Base-by-base conservation (phyloP, 495 filamentous ascomycete species). In the Hypoxylon fuscum region DNA sequence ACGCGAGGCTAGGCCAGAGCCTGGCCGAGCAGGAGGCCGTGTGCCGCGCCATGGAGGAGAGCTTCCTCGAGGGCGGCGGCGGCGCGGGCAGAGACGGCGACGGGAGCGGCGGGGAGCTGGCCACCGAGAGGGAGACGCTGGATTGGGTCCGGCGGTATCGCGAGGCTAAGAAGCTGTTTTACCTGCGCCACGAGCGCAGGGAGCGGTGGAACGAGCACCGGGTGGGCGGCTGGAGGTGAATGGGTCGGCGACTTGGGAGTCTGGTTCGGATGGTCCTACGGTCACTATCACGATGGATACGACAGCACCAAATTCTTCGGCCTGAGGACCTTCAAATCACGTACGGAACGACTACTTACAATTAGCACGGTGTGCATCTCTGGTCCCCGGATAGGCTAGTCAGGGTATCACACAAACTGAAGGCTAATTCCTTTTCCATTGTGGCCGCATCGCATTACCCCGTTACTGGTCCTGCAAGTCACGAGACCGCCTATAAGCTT, bases 121-220 rank as follows among this genome's bases (percentile, higher is more conserved):
- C 86, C 7, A 83, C 81, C 35, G 92, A 95, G 77, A 82, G 89
- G 72, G 93, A 96, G 77, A 86, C 89, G 49, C 74, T 77, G 12
- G 93, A 96, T 64, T 96, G 93, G 87, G 86, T 95, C 32, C 82
- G 87, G 63, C 76, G 91, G 68, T 89, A 94, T 64, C 79, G 90
- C 56, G 91, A 88, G 52, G 88, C 88, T 37, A 89, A 87, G 70
- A 90, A 88, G 60, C 74, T 87, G 59, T 85, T 88, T 51, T 92
- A 90, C 57, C 81, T 90, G 11, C 79, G 91, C 41, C 85, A 84
- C 66, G 93, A 96, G 77, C 82, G 90, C 50, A 94, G 90, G 74
- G 90, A 91, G 63, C 79, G 94, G 68, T 97, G 94, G 94, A 93
- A 97, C 78, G 93, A 96, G 74, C 92, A 93, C 21, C 83, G 93